A percentile compares a stretch with the other conserved stretches of the same genome.
These are phyloP conservation scores for Somion occarium DNA, from an alignment of 1,284 basidiomycete species.

Conservation along the genomic window DNA sequence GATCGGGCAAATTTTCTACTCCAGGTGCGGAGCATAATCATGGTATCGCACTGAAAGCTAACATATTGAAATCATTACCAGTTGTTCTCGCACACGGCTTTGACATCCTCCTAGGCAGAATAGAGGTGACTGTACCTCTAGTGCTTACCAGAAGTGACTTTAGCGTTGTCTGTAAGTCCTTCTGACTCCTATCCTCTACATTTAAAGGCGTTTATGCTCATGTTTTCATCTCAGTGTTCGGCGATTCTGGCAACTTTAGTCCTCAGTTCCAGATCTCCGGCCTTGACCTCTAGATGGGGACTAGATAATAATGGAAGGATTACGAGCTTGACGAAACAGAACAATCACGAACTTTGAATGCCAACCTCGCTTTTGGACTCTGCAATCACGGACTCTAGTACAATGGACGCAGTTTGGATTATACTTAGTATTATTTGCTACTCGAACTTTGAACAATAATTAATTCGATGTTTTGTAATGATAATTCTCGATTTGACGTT, in stretches of 20 bases:
- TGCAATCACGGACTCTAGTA: no score
- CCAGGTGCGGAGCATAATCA: conserved; percentile 14
- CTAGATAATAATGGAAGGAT: no score
- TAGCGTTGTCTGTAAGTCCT: conserved; percentile 21
- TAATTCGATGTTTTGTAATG: no score
- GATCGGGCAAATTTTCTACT: conserved; percentile 28
- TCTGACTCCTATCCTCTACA: neutral
- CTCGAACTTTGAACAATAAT: no score
- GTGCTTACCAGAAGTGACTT: conserved; percentile 21
- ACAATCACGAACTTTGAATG: no score
- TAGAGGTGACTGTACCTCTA: conserved; percentile 23
- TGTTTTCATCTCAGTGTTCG: conserved; percentile 22
- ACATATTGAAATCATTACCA: neutral
- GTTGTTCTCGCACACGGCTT: conserved; percentile 39
- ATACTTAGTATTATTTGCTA: no score
- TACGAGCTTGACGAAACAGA: no score
- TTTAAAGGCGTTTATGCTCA: neutral
- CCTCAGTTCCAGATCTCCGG: conserved; percentile 20
- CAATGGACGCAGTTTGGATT: no score
- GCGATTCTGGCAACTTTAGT: conserved; percentile 26
- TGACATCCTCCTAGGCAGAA: conserved; percentile 20
- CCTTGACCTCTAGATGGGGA: neutral
- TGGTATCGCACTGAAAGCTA: neutral
- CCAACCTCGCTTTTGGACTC: no score
- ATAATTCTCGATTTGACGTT: no score